A percentile compares a stretch with the other conserved stretches of the same genome.
Evolutionary conservation across 257 asterid genomes (phyloP).

Genomic region (Plantago elongata): DNA sequence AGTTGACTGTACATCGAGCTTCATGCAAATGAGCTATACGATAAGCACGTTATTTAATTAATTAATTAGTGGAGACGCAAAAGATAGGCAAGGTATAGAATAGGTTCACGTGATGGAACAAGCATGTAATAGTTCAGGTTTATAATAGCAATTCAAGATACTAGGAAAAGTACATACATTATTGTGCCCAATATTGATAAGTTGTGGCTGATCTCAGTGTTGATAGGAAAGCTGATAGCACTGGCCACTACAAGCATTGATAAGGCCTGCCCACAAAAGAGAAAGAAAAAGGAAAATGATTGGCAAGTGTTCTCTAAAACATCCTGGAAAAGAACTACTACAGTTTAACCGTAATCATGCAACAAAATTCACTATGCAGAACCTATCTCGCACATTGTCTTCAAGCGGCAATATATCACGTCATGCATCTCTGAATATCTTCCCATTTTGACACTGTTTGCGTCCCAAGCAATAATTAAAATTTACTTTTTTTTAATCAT

Average conservation of each 20-base stretch:
- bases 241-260: slow-evolving; percentile 58
- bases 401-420: no score
- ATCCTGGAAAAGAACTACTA: neutral
- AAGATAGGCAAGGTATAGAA: no score
- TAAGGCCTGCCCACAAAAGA: slow-evolving; percentile 47
- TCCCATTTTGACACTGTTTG: no score
- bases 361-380: no score
- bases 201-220: slow-evolving; percentile 43
- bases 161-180: slow-evolving; percentile 35
- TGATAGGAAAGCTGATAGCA: slow-evolving; percentile 54
- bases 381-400: no score
- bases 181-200: slow-evolving; percentile 68
- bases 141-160: neutral
- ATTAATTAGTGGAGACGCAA: no score
- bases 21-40: neutral
- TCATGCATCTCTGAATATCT: no score
- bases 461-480: no score
- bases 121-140: neutral
- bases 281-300: neutral
- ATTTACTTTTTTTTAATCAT: no score
- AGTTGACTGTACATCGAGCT: neutral
- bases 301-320: slow-evolving; percentile 1
- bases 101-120: neutral
- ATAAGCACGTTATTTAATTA: neutral
- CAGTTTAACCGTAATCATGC: no score